phyloP scores from a whole-genome alignment of 2,329 filamentous ascomycete species.

The Trichophyton rubrum region DNA sequence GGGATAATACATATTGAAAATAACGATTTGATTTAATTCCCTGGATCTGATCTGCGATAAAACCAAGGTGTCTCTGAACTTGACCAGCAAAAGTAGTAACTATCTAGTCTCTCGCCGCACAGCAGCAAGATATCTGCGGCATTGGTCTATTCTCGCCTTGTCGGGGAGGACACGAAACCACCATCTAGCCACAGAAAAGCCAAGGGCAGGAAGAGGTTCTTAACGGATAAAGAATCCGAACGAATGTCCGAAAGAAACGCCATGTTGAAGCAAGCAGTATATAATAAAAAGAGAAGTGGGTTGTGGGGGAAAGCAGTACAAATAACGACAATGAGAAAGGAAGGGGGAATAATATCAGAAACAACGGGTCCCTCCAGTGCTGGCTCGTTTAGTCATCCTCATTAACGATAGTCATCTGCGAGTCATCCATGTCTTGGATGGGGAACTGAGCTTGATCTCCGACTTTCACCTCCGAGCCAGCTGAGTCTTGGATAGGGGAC shows the following conservation, averaged over 20 bases:
- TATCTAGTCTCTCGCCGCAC: background rate
- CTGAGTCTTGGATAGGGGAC: background rate
- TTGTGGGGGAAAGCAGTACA: background rate
- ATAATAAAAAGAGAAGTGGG: background rate
- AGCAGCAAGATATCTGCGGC: background rate
- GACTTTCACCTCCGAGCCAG: conserved; percentile 7
- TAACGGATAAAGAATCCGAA: background rate
- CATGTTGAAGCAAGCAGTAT: background rate
- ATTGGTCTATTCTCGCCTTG: background rate
- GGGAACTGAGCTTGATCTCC: background rate
- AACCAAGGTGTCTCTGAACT: background rate
- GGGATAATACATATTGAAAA: background rate
- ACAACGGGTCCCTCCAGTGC: background rate
- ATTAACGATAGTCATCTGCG: background rate
- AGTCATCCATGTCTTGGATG: background rate
- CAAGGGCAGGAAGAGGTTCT: background rate
- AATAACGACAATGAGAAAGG: background rate
- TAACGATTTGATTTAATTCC: background rate
- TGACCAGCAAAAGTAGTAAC: background rate
- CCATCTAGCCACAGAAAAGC: background rate
- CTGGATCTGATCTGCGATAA: background rate
- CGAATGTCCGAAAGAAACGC: background rate
- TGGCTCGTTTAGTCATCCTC: background rate
- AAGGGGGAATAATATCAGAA: background rate
- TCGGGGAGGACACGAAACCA: background rate